Base-by-base conservation (phyloP, 106 monocot genomes). In the Dendrobium nobile region DNA sequence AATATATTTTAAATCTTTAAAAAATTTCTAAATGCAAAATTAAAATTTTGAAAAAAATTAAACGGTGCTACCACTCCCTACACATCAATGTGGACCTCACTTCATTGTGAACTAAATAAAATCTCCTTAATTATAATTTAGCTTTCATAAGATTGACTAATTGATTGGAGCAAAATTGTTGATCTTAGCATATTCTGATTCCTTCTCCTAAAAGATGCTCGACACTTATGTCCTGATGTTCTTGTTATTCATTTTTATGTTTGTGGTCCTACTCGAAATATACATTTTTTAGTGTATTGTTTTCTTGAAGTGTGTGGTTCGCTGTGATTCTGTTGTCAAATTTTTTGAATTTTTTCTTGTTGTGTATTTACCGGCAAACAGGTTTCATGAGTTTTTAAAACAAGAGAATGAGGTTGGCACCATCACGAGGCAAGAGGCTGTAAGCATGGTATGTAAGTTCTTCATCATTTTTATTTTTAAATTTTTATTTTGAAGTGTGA, bases 401-500 rank as follows among this genome's bases (percentile, higher is more conserved):
- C 88, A 83, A 59, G 99, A 99, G 77, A 99, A 99, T 87, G 99
- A 99, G 81, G 91, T 95, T 80, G 99, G 99, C 47, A 93, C 95
- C 54, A 99, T 99, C 82, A 99, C 99, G n/a, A 93, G 99, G 86
- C 99, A 99, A 84, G 99, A 99, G 82, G 95, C 99, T 84, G 99
- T 99, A 47, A 99, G 99, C 88, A 99, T 99, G 99, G 99, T 99
- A 73, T 18, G 86, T 58, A 75, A 20, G 9, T 84, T 42, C 42
- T 40, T 77, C 47, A 56, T 56, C 7, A 22, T 81, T 10, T 1
- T 65, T 70, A 31, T 75, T 41, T 79, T 67, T 17, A 9, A 15
- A 27, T 9, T 41, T 16, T 68, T 24, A 67, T 67, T 80, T 45
- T 37, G 11, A 31, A 24, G 43, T 19, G 65, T 9, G 40, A 8